Conservation (phyloP, 106 monocot genomes). For the Phalaenopsis aphrodite region DNA sequence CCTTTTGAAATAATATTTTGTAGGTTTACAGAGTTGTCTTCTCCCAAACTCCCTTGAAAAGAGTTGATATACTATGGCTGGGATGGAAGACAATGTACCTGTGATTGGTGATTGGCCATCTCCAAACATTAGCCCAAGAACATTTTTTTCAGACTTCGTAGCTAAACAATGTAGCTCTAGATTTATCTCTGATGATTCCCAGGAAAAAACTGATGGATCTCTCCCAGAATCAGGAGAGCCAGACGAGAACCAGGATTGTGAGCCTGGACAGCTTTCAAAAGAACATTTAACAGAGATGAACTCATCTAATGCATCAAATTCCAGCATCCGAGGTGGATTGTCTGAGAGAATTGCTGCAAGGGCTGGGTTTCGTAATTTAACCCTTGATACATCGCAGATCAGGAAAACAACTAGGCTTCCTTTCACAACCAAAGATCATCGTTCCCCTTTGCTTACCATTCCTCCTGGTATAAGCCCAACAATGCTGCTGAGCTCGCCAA, state of each 20-base stretch:
- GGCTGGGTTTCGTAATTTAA: conserved; percentile 42
- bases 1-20: background rate
- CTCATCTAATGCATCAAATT: conserved; percentile 20
- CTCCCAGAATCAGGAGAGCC: conserved; percentile 12
- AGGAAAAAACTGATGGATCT: conserved; percentile 12
- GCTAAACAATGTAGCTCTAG: conserved; percentile 36
- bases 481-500: conserved; percentile 51
- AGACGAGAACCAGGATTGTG: conserved; percentile 15
- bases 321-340: conserved; percentile 36
- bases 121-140: conserved; percentile 49
- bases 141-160: conserved; percentile 36
- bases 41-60: background rate
- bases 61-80: conserved; percentile 15
- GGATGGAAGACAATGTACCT: conserved; percentile 27
- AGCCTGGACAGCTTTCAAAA: conserved; percentile 10
- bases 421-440: conserved; percentile 13
- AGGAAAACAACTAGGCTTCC: conserved; percentile 11
- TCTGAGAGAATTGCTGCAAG: conserved; percentile 52
- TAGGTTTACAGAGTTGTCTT: conserved; percentile 1
- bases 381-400: conserved; percentile 31
- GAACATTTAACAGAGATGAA: conserved; percentile 12
- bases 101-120: conserved; percentile 45
- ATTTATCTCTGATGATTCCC: conserved; percentile 16
- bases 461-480: conserved; percentile 65
- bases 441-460: conserved; percentile 46